These are phyloP conservation scores for Vigna unguiculata DNA, from an alignment of 306 rosid species.

Conservation along the genomic window DNA sequence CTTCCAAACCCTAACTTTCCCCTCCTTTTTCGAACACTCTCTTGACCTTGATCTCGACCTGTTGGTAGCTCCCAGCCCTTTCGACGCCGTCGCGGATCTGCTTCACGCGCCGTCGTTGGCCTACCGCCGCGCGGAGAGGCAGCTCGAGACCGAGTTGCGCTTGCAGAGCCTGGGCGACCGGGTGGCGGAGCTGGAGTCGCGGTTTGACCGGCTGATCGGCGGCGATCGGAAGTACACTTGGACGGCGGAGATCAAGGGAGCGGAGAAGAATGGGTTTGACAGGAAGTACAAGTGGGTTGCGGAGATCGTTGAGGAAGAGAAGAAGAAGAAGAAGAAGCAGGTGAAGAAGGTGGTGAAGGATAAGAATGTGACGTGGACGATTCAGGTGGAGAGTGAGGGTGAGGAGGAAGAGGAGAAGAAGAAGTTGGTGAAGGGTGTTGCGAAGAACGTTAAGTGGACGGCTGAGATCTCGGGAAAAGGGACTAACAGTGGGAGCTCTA, in stretches of 20 bases:
- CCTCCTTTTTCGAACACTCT: constrained; percentile 63
- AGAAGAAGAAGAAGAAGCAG: constrained; percentile 59
- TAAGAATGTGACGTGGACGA: background rate
- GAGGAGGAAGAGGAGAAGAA: constrained; percentile 53
- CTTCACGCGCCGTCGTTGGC: constrained; percentile 52
- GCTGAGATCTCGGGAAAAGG: constrained; percentile 87
- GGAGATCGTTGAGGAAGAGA: constrained; percentile 69
- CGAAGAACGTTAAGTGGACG: constrained; percentile 73
- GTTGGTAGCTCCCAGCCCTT: constrained; percentile 37
- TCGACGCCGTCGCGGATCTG: constrained; percentile 65
- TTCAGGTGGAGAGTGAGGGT: constrained; percentile 1
- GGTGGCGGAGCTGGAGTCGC: constrained; percentile 74
- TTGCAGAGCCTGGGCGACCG: constrained; percentile 66
- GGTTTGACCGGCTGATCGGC: constrained; percentile 58
- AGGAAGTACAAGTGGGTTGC: constrained; percentile 80
- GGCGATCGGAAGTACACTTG: constrained; percentile 81
- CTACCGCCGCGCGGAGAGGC: constrained; percentile 56
- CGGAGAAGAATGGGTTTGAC: constrained; percentile 62
- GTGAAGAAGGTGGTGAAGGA: constrained; percentile 37
- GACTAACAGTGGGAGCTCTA: constrained; percentile 52
- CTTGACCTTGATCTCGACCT: constrained; percentile 48
- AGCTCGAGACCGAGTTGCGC: constrained; percentile 49
- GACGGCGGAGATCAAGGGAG: constrained; percentile 81
- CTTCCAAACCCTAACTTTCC: constrained; percentile 54
- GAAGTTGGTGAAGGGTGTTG: constrained; percentile 43